These are phyloP conservation scores for Pseudofabraea citricarpa DNA, from an alignment of 2,329 filamentous ascomycete genomes.

Conservation along the genomic window DNA sequence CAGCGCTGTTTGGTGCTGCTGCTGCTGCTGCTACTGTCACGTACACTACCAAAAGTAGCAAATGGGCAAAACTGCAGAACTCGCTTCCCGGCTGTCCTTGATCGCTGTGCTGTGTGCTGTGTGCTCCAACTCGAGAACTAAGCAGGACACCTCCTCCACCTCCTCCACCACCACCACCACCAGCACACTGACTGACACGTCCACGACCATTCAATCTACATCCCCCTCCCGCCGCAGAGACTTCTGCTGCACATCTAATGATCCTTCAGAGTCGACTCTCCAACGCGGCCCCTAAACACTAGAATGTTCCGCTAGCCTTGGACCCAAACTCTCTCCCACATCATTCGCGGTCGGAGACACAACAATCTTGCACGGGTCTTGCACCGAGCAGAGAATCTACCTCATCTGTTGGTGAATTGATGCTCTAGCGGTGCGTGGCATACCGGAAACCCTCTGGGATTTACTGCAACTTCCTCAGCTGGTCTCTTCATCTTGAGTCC, in stretches of 20 bases:
- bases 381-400: too few species aligned
- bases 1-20: too few species aligned
- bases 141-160: too few species aligned
- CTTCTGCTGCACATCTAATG: too few species aligned
- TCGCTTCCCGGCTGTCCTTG: too few species aligned
- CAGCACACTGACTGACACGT: background rate
- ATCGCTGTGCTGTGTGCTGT: too few species aligned
- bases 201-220: background rate
- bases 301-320: constrained; percentile 6
- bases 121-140: too few species aligned
- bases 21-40: too few species aligned
- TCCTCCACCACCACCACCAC: background rate
- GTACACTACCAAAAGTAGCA: too few species aligned
- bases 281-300: background rate
- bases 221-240: too few species aligned
- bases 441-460: constrained; percentile 1
- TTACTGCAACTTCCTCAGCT: background rate
- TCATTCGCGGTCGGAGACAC: constrained; percentile 4
- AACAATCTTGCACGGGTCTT: background rate
- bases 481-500: constrained; percentile 1
- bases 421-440: background rate
- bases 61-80: too few species aligned
- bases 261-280: too few species aligned
- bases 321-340: constrained; percentile 3
- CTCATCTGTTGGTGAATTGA: constrained; percentile 2